A percentile compares a stretch with the other conserved stretches of the same genome.
These are phyloP conservation scores for Raphanus raphanistrum DNA, from an alignment of 345 rosid species.

Conservation along the genomic window DNA sequence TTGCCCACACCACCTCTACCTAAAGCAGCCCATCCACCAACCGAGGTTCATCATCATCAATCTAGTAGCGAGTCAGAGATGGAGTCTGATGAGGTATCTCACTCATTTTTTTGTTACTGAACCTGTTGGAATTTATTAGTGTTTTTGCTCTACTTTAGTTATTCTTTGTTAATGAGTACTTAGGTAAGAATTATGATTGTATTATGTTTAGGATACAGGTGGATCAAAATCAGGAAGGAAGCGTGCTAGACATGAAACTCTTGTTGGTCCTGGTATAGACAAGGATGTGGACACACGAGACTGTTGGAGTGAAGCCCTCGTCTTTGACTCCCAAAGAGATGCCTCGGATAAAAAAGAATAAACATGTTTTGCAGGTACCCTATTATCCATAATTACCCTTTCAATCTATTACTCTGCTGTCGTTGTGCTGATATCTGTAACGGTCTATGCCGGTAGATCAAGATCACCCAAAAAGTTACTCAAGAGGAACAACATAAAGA, in stretches of 20 bases:
- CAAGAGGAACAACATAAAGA: conserved; percentile 56
- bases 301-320: conserved; percentile 82
- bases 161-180: conserved; percentile 1
- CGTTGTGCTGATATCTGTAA: conserved; percentile 4
- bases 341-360: conserved; percentile 78
- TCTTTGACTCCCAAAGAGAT: conserved; percentile 85
- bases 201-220: conserved; percentile 47
- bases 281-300: conserved; percentile 72
- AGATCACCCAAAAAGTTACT: conserved; percentile 61
- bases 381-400: conserved; percentile 3
- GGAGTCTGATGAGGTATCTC: conserved; percentile 83
- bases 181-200: conserved; percentile 10
- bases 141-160: not conserved
- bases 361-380: conserved; percentile 73
- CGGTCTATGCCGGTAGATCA: conserved; percentile 53
- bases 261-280: conserved; percentile 78
- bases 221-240: conserved; percentile 52
- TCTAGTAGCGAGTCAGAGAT: conserved; percentile 89
- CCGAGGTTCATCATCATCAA: conserved; percentile 46
- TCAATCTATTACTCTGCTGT: not conserved
- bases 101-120: no score
- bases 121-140: not conserved
- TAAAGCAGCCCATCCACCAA: conserved; percentile 50
- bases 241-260: conserved; percentile 60
- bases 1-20: conserved; percentile 92